phyloP scores from a whole-genome alignment of 768 basidiomycete species.

The Naganishia kalamii region DNA sequence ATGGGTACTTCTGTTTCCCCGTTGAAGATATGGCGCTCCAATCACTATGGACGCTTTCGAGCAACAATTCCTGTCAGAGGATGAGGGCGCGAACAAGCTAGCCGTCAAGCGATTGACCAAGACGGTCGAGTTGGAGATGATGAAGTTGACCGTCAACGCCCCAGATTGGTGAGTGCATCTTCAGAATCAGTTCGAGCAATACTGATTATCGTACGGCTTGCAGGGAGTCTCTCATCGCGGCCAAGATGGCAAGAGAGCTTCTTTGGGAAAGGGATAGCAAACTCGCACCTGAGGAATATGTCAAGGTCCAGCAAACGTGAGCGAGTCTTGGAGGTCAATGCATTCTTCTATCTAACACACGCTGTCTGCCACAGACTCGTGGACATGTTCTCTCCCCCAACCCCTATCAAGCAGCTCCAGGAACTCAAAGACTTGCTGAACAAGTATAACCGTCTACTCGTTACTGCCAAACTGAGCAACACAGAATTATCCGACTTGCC shows the following conservation, averaged over 20 bases:
- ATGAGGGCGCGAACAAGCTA: slow-evolving; percentile 62
- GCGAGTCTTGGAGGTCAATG: slow-evolving; percentile 35
- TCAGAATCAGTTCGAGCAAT: not conserved
- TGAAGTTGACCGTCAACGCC: slow-evolving; percentile 78
- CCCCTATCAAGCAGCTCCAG: slow-evolving; percentile 58
- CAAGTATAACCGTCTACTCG: slow-evolving; percentile 79
- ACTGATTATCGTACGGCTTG: not conserved
- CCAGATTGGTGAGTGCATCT: slow-evolving; percentile 65
- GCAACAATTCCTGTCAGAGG: slow-evolving; percentile 65
- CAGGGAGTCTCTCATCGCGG: slow-evolving; percentile 85
- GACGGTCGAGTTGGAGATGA: slow-evolving; percentile 62
- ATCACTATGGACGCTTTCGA: slow-evolving; percentile 69
- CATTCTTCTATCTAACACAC: not conserved
- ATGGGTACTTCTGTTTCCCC: not conserved
- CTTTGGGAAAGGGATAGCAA: slow-evolving; percentile 79
- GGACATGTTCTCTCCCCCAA: slow-evolving; percentile 49
- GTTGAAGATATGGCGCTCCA: slow-evolving; percentile 68
- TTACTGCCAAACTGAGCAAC: slow-evolving; percentile 76
- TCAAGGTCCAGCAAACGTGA: slow-evolving; percentile 82
- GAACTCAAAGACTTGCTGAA: slow-evolving; percentile 65
- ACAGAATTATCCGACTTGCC: slow-evolving; percentile 75
- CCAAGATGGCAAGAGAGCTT: slow-evolving; percentile 85
- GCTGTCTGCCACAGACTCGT: slow-evolving; percentile 23
- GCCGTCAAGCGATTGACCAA: slow-evolving; percentile 83
- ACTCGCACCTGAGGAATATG: slow-evolving; percentile 74